These are phyloP conservation scores for Penicillium ochrochloron DNA, from an alignment of 495 filamentous ascomycete species.

Conservation along the genomic window DNA sequence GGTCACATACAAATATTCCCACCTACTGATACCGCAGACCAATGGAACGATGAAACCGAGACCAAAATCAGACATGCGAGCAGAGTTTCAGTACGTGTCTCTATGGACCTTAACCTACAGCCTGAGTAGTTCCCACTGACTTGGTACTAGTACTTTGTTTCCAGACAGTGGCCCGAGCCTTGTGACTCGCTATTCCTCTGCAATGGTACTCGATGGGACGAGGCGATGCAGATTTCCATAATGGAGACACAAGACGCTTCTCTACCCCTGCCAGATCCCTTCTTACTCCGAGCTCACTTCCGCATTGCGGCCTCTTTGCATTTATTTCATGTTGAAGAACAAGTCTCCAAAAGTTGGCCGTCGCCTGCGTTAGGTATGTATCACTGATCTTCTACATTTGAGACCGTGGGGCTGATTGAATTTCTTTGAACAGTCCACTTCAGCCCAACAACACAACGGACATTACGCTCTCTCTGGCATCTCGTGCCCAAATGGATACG, in stretches of 20 bases:
- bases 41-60: not conserved
- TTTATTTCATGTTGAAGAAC: slow-evolving; percentile 5
- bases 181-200: not conserved
- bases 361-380: not conserved
- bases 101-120: not conserved
- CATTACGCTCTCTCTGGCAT: not conserved
- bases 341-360: not conserved
- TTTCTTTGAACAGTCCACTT: not conserved
- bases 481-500: slow-evolving; percentile 2
- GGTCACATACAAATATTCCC: not conserved
- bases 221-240: not conserved
- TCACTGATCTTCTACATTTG: not conserved
- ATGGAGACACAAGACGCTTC: not conserved
- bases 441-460: not conserved
- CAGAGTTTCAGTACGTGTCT: not conserved
- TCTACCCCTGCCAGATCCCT: not conserved
- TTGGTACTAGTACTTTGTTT: not conserved
- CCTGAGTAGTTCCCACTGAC: not conserved
- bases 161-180: not conserved
- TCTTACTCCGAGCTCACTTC: not conserved
- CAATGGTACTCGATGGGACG: not conserved
- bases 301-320: slow-evolving; percentile 1
- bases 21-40: not conserved
- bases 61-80: not conserved
- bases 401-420: not conserved